phyloP scores from a whole-genome alignment of 225 moss, liverwort and hornwort genomes.

The Bryum argenteum region DNA sequence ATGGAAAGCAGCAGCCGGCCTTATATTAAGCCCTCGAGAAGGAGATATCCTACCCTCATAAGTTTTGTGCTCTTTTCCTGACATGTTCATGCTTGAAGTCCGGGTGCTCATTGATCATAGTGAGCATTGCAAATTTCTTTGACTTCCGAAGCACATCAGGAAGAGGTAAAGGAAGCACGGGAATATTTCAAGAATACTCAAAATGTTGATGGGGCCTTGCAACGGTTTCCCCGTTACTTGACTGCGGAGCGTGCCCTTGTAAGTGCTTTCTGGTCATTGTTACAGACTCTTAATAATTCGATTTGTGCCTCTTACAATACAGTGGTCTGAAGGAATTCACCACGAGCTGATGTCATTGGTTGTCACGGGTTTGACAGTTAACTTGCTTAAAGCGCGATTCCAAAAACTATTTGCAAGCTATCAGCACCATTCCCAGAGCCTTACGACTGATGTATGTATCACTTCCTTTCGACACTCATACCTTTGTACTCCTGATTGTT shows the following conservation, averaged over 20 bases:
- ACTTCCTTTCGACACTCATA: conserved; percentile 20
- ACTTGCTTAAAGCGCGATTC: conserved; percentile 78
- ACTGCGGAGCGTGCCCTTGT: conserved; percentile 91
- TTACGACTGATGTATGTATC: conserved; percentile 83
- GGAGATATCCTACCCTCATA: conserved; percentile 81
- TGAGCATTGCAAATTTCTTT: conserved; percentile 44
- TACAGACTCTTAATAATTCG: conserved; percentile 13
- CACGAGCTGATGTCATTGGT: conserved; percentile 11
- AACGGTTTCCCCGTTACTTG: conserved; percentile 78
- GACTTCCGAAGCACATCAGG: conserved; percentile 69
- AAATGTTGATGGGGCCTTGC: conserved; percentile 70
- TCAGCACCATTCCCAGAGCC: conserved; percentile 84
- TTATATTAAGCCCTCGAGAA: conserved; percentile 85
- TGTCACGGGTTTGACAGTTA: conserved; percentile 58
- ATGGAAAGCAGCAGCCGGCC: conserved; percentile 83
- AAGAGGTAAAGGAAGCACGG: conserved; percentile 83
- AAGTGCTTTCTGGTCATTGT: conserved; percentile 31
- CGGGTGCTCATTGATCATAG: conserved; percentile 24
- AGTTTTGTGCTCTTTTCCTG: conserved; percentile 12
- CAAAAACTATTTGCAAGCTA: conserved; percentile 80
- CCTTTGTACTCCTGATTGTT: conserved; percentile 19
- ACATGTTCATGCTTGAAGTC: conserved; percentile 15
- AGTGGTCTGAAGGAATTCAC: conserved; percentile 2
- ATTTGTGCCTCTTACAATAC: conserved; percentile 14
- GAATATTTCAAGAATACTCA: conserved; percentile 71